Conservation (phyloP, 768 basidiomycete genomes). For the Tricholomella constricta region DNA sequence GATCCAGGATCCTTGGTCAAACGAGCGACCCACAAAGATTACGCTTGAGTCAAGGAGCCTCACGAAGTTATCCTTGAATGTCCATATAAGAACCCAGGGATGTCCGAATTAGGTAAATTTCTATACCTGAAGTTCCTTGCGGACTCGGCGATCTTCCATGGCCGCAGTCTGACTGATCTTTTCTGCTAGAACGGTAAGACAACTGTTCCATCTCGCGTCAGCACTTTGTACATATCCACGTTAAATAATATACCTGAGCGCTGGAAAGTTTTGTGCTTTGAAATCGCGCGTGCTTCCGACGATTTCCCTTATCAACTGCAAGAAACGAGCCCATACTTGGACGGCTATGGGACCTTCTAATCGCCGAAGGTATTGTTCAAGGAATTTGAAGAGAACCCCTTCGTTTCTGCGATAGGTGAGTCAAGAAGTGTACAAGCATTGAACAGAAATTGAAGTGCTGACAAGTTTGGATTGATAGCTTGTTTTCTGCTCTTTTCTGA, state of each 20-base stretch:
- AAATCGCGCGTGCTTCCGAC: conserved; percentile 65
- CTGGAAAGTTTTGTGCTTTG: conserved; percentile 69
- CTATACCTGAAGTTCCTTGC: conserved; percentile 83
- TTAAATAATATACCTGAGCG: conserved; percentile 58
- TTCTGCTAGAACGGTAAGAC: conserved; percentile 75
- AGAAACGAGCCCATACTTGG: conserved; percentile 86
- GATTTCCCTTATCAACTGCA: conserved; percentile 80
- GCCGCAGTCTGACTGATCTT: conserved; percentile 89
- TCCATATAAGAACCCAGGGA: neutral
- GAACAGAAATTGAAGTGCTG: conserved; percentile 23
- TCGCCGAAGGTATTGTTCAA: conserved; percentile 81
- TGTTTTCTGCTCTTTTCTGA: conserved; percentile 64
- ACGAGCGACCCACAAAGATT: conserved; percentile 68
- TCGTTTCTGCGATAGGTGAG: conserved; percentile 56
- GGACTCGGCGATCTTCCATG: conserved; percentile 84
- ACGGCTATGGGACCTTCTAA: conserved; percentile 90
- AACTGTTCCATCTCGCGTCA: conserved; percentile 42
- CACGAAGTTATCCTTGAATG: conserved; percentile 71
- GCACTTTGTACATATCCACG: conserved; percentile 3
- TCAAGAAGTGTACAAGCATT: neutral
- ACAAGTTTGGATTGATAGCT: conserved; percentile 69
- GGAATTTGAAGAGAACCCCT: conserved; percentile 73
- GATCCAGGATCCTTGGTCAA: conserved; percentile 81
- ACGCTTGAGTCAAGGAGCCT: conserved; percentile 85
- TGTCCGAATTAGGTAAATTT: no score